phyloP scores from a whole-genome alignment of 192 early-diverging fungal genomes.

The Umbelopsis ramanniana region DNA sequence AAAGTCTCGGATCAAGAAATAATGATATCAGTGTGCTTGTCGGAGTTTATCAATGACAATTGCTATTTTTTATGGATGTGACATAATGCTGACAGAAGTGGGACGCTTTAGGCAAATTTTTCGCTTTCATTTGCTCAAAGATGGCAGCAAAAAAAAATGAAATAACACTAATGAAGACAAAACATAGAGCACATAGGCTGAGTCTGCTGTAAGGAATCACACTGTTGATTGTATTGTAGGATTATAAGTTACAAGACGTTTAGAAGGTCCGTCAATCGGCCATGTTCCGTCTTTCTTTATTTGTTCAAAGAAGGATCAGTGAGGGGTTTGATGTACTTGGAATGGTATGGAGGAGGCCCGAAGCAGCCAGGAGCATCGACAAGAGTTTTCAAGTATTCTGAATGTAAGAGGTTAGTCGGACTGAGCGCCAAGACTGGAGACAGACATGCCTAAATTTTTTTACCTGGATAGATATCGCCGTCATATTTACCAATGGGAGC shows the following conservation, averaged over 20 bases:
- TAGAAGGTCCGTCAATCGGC: not conserved
- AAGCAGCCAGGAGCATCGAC: slow-evolving; percentile 41
- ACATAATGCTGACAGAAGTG: slow-evolving; percentile 20
- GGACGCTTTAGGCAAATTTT: not conserved
- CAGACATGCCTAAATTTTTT: not conserved
- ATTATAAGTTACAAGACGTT: not conserved
- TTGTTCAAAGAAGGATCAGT: slow-evolving; percentile 36
- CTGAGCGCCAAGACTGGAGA: not conserved
- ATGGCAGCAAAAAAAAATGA: not conserved
- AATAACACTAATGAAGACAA: no score
- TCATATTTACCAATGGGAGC: slow-evolving; percentile 63
- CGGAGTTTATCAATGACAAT: not conserved
- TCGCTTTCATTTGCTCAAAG: not conserved
- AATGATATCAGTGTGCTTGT: slow-evolving; percentile 19
- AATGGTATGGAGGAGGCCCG: slow-evolving; percentile 42
- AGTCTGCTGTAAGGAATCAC: no score
- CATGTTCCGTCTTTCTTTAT: not conserved
- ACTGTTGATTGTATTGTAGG: not conserved
- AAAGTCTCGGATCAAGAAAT: not conserved
- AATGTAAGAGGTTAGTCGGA: not conserved
- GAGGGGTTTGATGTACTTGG: slow-evolving; percentile 46
- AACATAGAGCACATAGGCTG: no score
- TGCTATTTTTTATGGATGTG: not conserved
- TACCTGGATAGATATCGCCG: slow-evolving; percentile 61
- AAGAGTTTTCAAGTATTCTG: slow-evolving; percentile 45